These are phyloP conservation scores for Suillus plorans DNA, from an alignment of 768 basidiomycete genomes.

Conservation along the genomic window DNA sequence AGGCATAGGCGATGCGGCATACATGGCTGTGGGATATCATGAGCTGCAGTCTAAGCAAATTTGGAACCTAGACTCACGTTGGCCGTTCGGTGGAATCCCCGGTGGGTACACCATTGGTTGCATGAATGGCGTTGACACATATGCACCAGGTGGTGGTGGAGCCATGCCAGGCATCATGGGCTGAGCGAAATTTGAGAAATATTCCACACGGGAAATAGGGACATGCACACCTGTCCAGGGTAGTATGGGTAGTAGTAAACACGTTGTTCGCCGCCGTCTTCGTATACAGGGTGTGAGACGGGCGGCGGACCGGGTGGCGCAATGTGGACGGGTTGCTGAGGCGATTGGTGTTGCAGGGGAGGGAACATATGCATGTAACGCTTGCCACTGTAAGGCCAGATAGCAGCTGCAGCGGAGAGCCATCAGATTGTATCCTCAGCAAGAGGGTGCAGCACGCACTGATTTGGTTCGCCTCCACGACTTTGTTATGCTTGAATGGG, in stretches of 20 bases:
- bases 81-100: slow-evolving; percentile 75
- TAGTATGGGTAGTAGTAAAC: slow-evolving; percentile 85
- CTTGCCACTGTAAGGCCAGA: slow-evolving; percentile 91
- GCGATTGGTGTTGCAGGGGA: slow-evolving; percentile 52
- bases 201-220: neutral
- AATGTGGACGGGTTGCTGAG: slow-evolving; percentile 68
- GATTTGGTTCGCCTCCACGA: slow-evolving; percentile 70
- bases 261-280: slow-evolving; percentile 72
- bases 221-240: slow-evolving; percentile 59
- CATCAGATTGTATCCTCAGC: slow-evolving; percentile 3
- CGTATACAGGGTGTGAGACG: slow-evolving; percentile 73
- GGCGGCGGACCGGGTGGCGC: slow-evolving; percentile 65
- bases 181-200: slow-evolving; percentile 31
- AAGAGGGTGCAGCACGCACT: slow-evolving; percentile 47
- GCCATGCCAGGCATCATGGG: slow-evolving; percentile 87
- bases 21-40: slow-evolving; percentile 58
- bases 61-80: slow-evolving; percentile 25
- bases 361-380: slow-evolving; percentile 81
- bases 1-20: slow-evolving; percentile 76
- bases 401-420: slow-evolving; percentile 45
- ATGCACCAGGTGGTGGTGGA: slow-evolving; percentile 76
- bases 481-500: slow-evolving; percentile 88
- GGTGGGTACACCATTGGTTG: slow-evolving; percentile 84
- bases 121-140: slow-evolving; percentile 81
- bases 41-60: slow-evolving; percentile 8